Evolutionary conservation across 1,284 basidiomycete genomes (phyloP).

Genomic region (Bjerkandera adusta): DNA sequence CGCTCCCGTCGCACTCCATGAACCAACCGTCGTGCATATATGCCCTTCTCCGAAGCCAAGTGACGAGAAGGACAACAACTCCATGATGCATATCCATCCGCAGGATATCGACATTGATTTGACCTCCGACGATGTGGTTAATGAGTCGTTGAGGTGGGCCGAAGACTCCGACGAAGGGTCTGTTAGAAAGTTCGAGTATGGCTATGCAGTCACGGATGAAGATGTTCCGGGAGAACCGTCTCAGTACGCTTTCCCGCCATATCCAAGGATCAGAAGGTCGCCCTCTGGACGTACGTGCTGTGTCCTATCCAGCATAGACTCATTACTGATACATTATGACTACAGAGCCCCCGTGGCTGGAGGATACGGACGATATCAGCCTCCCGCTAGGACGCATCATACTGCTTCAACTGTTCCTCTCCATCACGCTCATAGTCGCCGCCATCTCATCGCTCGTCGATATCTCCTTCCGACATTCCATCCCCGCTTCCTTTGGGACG

Average conservation of each 20-base stretch:
- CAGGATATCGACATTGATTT: constrained; percentile 7
- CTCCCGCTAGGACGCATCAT: constrained; percentile 24
- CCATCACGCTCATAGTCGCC: constrained; percentile 39
- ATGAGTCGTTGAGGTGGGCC: constrained; percentile 25
- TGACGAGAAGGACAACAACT: constrained; percentile 11
- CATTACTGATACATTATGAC: not conserved
- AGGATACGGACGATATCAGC: not conserved
- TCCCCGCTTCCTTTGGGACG: constrained; percentile 46
- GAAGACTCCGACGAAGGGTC: constrained; percentile 20
- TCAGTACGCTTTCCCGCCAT: constrained; percentile 10
- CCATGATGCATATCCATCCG: not conserved
- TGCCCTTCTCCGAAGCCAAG: constrained; percentile 11
- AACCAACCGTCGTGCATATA: constrained; percentile 13
- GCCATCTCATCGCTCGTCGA: constrained; percentile 50
- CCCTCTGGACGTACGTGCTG: constrained; percentile 11
- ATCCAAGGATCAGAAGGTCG: constrained; percentile 12
- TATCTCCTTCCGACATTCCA: constrained; percentile 31
- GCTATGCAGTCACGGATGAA: constrained; percentile 9
- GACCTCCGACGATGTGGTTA: constrained; percentile 20
- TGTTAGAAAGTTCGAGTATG: constrained; percentile 25
- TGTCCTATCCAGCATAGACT: not conserved
- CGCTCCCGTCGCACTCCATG: constrained; percentile 7
- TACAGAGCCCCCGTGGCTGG: constrained; percentile 13
- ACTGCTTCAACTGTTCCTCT: constrained; percentile 29
- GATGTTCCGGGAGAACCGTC: constrained; percentile 10